Base-by-base conservation (phyloP, 2,329 filamentous ascomycete species). In the Pyrenochaeta sp. region DNA sequence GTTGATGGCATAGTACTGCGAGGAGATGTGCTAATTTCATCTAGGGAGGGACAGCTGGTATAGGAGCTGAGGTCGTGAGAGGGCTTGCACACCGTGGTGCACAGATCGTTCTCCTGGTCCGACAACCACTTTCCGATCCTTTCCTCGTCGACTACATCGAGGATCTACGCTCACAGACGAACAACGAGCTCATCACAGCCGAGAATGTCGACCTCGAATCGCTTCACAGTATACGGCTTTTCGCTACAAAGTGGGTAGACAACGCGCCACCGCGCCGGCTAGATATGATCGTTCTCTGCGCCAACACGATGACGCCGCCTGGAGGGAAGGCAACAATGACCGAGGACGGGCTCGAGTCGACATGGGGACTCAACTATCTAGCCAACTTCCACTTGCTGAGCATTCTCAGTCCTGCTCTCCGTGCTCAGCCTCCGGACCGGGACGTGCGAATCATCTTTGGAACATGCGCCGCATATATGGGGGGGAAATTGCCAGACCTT, bases 231-330 rank as follows among this genome's bases (percentile, higher is more conserved):
- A 90, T 99, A 68, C 91, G 95, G 39, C 85, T 89, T 62, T 99
- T 99, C 76, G 95, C 95, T 12, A 99, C 95, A 0, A 94, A 92
- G 81, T 99, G 96, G 94, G 92, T 99, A 65, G 94, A 99, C 77
- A 98, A 97, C 77, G 87, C 91, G 24, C 94, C 95, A 2, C 92
- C 93, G 8, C 85, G 96, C 55, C 85, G 96, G 47, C 82, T 99
- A 6, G 95, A 99, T 77, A 93, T 94, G 88, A 82, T 99, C 46
- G 86, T 99, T 22, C 84, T 99, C 19, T 97, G 93, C 76, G 95
- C 90, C 9, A 91, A 91, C 44, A 90, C 90, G 0, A 81, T 93
- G 65, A 91, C 90, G 4, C 89, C 92, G 2, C 85, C 85, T 10
- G 91, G 88, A 1, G 83, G 85, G 5, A 79, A 82, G 63, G 82